phyloP scores from a whole-genome alignment of 257 asterid genomes.

The Primulina tabacum region DNA sequence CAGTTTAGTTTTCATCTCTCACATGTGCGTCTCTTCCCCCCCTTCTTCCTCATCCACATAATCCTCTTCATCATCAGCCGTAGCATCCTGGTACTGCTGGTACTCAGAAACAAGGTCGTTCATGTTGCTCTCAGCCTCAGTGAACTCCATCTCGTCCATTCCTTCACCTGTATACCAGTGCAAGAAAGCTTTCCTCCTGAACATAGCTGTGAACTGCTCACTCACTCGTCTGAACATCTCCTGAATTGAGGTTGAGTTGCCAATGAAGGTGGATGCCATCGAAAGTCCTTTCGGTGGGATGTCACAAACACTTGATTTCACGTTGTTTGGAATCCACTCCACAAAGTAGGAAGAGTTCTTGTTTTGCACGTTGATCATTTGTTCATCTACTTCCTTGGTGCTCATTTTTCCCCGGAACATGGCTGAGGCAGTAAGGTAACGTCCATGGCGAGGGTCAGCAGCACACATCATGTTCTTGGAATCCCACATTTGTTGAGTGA shows the following conservation, averaged over 20 bases:
- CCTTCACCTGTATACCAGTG: conserved; percentile 92
- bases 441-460: conserved; percentile 88
- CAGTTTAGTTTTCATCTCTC: conserved; percentile 10
- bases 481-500: conserved; percentile 94
- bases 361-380: conserved; percentile 82
- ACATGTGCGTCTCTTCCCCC: conserved; percentile 25
- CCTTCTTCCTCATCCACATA: conserved; percentile 62
- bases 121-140: conserved; percentile 89
- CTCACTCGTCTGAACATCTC: conserved; percentile 94
- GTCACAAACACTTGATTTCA: conserved; percentile 86
- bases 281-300: conserved; percentile 88
- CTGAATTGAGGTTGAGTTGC: conserved; percentile 83
- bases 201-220: conserved; percentile 93
- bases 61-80: conserved; percentile 79
- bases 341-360: conserved; percentile 87
- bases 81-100: conserved; percentile 96
- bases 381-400: conserved; percentile 88
- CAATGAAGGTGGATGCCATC: conserved; percentile 83
- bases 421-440: conserved; percentile 88
- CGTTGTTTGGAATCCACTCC: conserved; percentile 92
- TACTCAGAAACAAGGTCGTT: conserved; percentile 85
- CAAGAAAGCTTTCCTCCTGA: conserved; percentile 90
- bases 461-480: conserved; percentile 96
- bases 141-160: conserved; percentile 88
- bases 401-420: conserved; percentile 94